Evolutionary conservation across 768 basidiomycete species (phyloP), one percentile per base, ranked within the genome.

Genomic region (Mrakia hoshinonis): DNA sequence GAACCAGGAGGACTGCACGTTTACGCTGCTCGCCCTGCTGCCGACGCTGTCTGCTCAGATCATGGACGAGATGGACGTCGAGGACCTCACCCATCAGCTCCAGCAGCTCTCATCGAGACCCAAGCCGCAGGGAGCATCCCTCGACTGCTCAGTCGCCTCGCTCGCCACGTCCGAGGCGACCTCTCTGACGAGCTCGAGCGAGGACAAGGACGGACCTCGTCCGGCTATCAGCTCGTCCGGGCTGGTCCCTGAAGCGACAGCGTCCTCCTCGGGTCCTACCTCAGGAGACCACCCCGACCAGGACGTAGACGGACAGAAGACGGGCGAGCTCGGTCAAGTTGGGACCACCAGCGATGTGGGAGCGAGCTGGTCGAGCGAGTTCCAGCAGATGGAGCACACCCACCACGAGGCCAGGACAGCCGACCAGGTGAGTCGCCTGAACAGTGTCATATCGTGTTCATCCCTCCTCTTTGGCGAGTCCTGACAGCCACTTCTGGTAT

Each of bases 1-100:
- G 61, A 68, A 73, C 39, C 72, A 73, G 10, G 72, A 73, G 38
- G 72, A 73, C 67, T 62, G 60, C 55, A 73, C 72, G 12, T 73
- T 73, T 67, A 73, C 67, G 9, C 39, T 73, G n/a, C 51, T 65
- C 15, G 67, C 72, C 54, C 58, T 73, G 11, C 62, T 73, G 22
- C 72, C 72, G 3, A 51, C 72, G 1, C 67, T 73, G 2, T 69
- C 66, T 5, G 34, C 48, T 18, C 67, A 73, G 60, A 63, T 73
- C 52, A 20, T 64, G 22, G n/a, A 47, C 18, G 66, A 62, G 24
- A 60, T 69, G 38, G 67, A 73, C 62, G 60, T 73, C 36, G 67
- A 73, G 36, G 60, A 49, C 4, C 47, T 68, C 39, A 52, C 49
- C n/a, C 55, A 49, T 43, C 66, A 73, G 11, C 72, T 73, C 11